phyloP scores from a whole-genome alignment of 805 yeast species.

The Starmerella riodocensis region DNA sequence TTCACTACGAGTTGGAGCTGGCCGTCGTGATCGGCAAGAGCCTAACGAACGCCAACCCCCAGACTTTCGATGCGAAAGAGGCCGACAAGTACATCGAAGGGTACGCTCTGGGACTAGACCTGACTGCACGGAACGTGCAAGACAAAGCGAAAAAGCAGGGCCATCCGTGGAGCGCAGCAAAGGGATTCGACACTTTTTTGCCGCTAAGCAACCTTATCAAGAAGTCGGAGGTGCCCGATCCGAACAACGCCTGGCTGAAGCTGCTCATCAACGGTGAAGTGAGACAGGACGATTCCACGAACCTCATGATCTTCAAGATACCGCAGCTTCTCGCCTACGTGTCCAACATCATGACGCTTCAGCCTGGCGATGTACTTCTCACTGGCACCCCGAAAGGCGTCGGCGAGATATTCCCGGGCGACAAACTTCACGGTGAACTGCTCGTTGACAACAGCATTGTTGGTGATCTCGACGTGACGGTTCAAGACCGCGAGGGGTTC shows the following conservation, averaged over 20 bases:
- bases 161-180: constrained; percentile 91
- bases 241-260: constrained; percentile 51
- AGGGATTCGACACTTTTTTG: constrained; percentile 91
- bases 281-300: constrained; percentile 59
- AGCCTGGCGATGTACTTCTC: constrained; percentile 78
- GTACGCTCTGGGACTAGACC: constrained; percentile 77
- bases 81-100: constrained; percentile 74
- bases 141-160: constrained; percentile 89
- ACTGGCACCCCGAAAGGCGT: constrained; percentile 99
- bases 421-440: constrained; percentile 52
- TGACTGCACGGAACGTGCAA: constrained; percentile 94
- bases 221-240: constrained; percentile 52
- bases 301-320: constrained; percentile 78
- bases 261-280: constrained; percentile 57
- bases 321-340: constrained; percentile 66
- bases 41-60: constrained; percentile 48
- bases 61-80: constrained; percentile 43
- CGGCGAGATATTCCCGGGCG: constrained; percentile 73
- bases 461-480: constrained; percentile 38
- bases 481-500: constrained; percentile 38
- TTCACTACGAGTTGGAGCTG: constrained; percentile 88
- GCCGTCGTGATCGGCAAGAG: constrained; percentile 61
- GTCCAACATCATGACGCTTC: constrained; percentile 80
- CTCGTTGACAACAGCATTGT: constrained; percentile 43
- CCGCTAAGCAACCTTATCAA: constrained; percentile 73